Base-by-base conservation (phyloP, 208 protist genomes). In the Herpetomonas samuelpessoai region DNA sequence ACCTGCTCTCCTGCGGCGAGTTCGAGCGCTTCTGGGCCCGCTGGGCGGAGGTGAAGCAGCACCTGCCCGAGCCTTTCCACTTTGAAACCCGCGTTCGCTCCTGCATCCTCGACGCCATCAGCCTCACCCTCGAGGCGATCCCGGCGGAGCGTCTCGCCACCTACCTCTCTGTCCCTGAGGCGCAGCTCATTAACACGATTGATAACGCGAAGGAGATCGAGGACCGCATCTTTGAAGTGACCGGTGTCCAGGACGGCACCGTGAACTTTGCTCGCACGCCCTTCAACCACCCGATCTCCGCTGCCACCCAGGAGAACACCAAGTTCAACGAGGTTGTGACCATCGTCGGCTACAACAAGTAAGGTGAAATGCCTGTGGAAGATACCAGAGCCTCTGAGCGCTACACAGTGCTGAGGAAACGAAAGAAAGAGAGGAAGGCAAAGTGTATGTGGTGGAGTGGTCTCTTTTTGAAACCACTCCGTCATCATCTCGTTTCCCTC, bases 21-120 rank as follows among this genome's bases (percentile, higher is more conserved):
- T 95, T 95, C 54, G 69, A 74, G 3, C 67, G 74, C 62, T 95
- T 95, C 64, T 95, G 88, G 85, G 50, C 71, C 26, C 77, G 84
- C 68, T 95, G 88, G 85, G 64, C 35, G 29, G 65, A 66, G 19
- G 74, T 91, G 18, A 78, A 81, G 62, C 74, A 81, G 53, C 62
- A 86, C 53, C 78, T 92, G 27, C 79, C 79, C 1, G 78, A 86
- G 65, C 76, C 79, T 24, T 84, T 89, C 51, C 77, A 86, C 68
- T 92, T 95, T 57, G 84, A 92, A 68, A 71, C 75, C 22, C 74
- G 76, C 28, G 77, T 92, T 57, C 85, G 85, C 52, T 81, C 78
- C 27, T 84, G 75, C 74, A 92, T 95, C 47, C 57, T 92, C 49
- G 81, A 87, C 53, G 79, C 77, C 24, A 74, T 95, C 58, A 65